These are phyloP conservation scores for Aphanocladium album DNA, from an alignment of 2,329 filamentous ascomycete species.

Conservation along the genomic window DNA sequence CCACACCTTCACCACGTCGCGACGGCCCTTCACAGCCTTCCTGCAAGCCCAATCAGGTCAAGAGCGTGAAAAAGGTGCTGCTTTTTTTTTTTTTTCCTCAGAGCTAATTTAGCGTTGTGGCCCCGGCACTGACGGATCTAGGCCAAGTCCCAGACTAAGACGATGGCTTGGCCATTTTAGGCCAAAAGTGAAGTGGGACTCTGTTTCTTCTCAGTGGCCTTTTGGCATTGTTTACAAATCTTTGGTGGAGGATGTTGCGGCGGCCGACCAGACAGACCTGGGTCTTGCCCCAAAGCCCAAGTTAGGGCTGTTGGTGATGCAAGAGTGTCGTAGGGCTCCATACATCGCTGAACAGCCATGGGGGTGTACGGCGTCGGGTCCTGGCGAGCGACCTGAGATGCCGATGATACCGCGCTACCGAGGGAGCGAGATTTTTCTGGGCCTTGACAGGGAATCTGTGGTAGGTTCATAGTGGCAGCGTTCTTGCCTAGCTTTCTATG, in stretches of 20 bases:
- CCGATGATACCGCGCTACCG: background rate
- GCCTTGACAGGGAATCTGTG: background rate
- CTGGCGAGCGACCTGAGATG: background rate
- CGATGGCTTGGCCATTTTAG: background rate
- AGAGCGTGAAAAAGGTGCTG: background rate
- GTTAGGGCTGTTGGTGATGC: background rate
- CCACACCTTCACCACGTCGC: background rate
- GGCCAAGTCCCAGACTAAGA: background rate
- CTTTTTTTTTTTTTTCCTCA: too few species aligned
- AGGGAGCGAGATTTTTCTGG: background rate
- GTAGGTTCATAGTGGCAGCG: background rate
- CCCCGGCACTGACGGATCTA: conserved; percentile 3
- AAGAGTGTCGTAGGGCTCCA: background rate
- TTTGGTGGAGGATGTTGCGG: background rate
- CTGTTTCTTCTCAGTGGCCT: background rate
- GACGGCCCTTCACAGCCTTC: background rate
- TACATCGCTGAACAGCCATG: too few species aligned
- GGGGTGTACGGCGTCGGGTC: background rate
- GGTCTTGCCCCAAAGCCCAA: background rate
- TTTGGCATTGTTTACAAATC: conserved; percentile 5
- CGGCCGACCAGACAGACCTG: background rate
- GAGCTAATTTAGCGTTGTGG: conserved; percentile 6
- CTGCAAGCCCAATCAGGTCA: background rate
- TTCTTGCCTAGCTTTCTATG: background rate
- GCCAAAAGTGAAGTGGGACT: background rate